Conservation (phyloP, 1,284 basidiomycete genomes). For the Ganoderma resinaceum region DNA sequence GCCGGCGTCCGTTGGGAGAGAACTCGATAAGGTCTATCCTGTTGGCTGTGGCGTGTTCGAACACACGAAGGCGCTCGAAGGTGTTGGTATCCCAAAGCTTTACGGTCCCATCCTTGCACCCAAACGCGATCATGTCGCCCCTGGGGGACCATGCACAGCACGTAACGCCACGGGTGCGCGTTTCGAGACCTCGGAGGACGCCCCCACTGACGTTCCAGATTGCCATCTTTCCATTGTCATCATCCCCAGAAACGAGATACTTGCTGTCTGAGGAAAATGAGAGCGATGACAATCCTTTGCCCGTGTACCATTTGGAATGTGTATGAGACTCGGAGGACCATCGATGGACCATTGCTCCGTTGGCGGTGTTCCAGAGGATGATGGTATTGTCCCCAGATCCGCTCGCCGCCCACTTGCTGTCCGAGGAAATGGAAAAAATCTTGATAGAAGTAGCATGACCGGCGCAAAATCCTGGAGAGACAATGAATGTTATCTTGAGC, state of each 20-base stretch:
- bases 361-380: not conserved
- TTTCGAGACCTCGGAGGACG: not conserved
- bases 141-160: not conserved
- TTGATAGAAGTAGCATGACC: not conserved
- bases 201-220: not conserved
- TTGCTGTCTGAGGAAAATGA: not conserved
- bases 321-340: no score
- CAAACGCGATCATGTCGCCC: not conserved
- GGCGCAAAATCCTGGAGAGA: not conserved
- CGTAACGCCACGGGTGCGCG: not conserved
- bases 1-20: not conserved
- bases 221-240: not conserved
- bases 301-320: no score
- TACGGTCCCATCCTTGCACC: not conserved
- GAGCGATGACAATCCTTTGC: not conserved
- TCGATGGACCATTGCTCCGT: not conserved
- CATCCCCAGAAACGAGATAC: not conserved
- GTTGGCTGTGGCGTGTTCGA: not conserved
- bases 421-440: not conserved
- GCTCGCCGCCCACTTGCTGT: not conserved
- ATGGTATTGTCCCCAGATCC: not conserved
- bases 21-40: not conserved
- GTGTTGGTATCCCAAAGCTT: not conserved
- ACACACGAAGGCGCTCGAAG: not conserved
- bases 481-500: no score